Base-by-base conservation (phyloP, 2,329 filamentous ascomycete genomes). In the Microsporum audouinii region DNA sequence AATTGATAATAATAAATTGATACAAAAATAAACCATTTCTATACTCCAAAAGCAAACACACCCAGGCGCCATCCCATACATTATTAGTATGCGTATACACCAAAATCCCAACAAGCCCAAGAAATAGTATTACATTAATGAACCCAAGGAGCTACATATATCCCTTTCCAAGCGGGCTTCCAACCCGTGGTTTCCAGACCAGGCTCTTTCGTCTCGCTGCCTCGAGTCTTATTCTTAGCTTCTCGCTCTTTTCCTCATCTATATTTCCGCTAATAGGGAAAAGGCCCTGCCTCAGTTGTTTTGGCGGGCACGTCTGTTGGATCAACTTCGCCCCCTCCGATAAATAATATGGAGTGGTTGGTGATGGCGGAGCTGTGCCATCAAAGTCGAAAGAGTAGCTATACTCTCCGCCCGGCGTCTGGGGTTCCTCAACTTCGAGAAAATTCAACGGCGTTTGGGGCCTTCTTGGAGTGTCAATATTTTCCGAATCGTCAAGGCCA, bases 181-280 rank as follows among this genome's bases (percentile, higher is more conserved):
- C 85, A 62, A 89, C 76, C 74, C 88, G 87, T 34, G 88, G 88
- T 36, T 87, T 87, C 76, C 86, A 90, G 69, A 89, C 87, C 72
- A 90, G 71, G 69, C 87, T 92, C 81, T 89, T 90, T 63, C 88
- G 80, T 63, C 88, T 79, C 0, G 87, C 88, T 8, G 86, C 84
- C 79, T 88, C 84, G 63, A 91, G 75, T 56, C 84, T 79, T 73
- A 83, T 79, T 63, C 84, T 75, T 60, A 88, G 77, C 17, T 71
- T 69, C 27, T 72, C 70, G 45, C 71, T 71, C 1, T 67, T 63
- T 39, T 74, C 71, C 51, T 69, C 69, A 3, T 72, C 70, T 45
- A 63, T 63, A 6, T 65, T 64, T 1, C 66, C 68, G 45, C 45
- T 61, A 43, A 65, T 27, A 43, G 71, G 69, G 63, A 79, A 79